Conservation (phyloP, 1,139 yeast species). For the Arxiozyma slooffiae region DNA sequence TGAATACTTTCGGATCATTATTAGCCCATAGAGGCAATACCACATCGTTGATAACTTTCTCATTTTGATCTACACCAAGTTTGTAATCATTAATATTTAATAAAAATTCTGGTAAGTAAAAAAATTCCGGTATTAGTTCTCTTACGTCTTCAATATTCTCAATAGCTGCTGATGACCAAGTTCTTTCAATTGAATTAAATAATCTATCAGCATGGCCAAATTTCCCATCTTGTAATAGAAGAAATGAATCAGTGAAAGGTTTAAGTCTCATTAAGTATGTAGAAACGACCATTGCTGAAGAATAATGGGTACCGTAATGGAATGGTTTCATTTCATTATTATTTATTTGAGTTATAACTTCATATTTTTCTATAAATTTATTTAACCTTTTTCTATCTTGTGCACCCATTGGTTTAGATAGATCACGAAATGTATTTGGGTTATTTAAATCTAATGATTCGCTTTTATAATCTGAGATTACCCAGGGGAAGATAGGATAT, state of each 20-base stretch:
- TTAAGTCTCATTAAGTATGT: constrained; percentile 63
- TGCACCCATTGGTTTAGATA: constrained; percentile 85
- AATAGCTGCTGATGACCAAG: constrained; percentile 69
- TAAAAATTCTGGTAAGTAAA: constrained; percentile 66
- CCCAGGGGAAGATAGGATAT: constrained; percentile 88
- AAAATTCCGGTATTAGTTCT: constrained; percentile 78
- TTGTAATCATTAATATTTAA: constrained; percentile 53
- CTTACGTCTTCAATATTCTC: constrained; percentile 82
- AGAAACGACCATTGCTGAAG: constrained; percentile 85
- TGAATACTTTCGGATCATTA: constrained; percentile 59
- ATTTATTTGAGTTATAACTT: constrained; percentile 49
- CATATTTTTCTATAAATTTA: constrained; percentile 59
- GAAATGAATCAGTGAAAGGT: constrained; percentile 72
- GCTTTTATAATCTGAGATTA: constrained; percentile 68
- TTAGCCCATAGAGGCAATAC: constrained; percentile 74
- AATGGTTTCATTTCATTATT: constrained; percentile 56
- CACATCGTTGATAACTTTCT: constrained; percentile 51
- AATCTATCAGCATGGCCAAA: constrained; percentile 81
- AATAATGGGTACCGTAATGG: constrained; percentile 86
- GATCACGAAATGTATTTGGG: constrained; percentile 56
- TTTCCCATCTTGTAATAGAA: constrained; percentile 72
- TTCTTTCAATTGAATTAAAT: constrained; percentile 58
- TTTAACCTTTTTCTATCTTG: constrained; percentile 50
- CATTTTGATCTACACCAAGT: constrained; percentile 60
- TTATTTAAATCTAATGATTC: constrained; percentile 50